Conservation (phyloP, 441 rosid genomes). For the Breynia disticha region DNA sequence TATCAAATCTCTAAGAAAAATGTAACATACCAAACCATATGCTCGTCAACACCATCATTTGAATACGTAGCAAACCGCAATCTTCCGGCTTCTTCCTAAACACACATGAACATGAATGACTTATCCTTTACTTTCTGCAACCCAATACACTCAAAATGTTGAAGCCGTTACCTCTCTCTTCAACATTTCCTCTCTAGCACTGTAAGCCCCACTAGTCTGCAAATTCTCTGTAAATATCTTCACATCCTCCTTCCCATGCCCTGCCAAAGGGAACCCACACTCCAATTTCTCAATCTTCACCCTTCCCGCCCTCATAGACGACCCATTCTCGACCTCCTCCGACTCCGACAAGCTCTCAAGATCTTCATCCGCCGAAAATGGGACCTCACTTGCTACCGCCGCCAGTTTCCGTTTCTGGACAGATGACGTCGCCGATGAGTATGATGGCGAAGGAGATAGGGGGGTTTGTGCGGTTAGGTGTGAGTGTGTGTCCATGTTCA, state of each 20-base stretch:
- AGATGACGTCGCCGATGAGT: slow-evolving; percentile 91
- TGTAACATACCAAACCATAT: slow-evolving; percentile 86
- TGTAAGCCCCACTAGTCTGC: slow-evolving; percentile 97
- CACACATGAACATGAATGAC: no score
- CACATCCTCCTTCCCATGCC: slow-evolving; percentile 64
- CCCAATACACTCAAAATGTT: neutral
- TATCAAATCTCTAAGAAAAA: slow-evolving; percentile 2
- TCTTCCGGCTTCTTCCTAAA: slow-evolving; percentile 89
- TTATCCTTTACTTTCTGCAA: no score
- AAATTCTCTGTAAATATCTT: slow-evolving; percentile 84
- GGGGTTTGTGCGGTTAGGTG: slow-evolving; percentile 74
- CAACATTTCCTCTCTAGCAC: slow-evolving; percentile 88
- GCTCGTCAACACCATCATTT: slow-evolving; percentile 80
- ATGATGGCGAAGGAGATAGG: slow-evolving; percentile 87
- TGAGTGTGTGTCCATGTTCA: slow-evolving; percentile 81
- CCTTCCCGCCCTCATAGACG: slow-evolving; percentile 82
- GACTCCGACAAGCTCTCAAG: slow-evolving; percentile 97
- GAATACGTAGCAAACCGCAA: slow-evolving; percentile 75
- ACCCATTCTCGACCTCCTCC: slow-evolving; percentile 81
- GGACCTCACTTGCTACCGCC: slow-evolving; percentile 75
- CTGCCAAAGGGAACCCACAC: slow-evolving; percentile 33
- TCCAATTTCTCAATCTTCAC: slow-evolving; percentile 78
- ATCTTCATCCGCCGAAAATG: slow-evolving; percentile 84
- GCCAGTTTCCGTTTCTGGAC: slow-evolving; percentile 92
- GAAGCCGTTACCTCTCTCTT: slow-evolving; percentile 57